Conservation (phyloP, 1,139 yeast species). For the Candida pseudoviswanathii region DNA sequence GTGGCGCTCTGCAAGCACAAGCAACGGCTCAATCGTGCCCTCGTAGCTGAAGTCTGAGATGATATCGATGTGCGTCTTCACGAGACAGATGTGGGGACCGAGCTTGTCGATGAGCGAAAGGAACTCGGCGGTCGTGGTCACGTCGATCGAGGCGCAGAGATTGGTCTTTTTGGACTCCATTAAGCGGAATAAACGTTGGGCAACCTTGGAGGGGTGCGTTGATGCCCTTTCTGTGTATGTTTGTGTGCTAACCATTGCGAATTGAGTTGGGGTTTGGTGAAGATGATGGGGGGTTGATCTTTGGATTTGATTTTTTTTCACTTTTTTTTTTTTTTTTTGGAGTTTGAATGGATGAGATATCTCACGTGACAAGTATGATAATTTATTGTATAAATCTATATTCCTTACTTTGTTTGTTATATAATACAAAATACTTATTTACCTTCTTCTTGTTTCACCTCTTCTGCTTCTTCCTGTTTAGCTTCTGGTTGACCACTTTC, state of each 20-base stretch:
- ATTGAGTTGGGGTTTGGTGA: background rate
- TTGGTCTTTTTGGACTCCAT: constrained; percentile 85
- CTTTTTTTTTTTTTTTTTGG: background rate
- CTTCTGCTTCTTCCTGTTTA: constrained; percentile 2
- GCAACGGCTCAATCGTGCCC: constrained; percentile 72
- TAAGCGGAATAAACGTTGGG: constrained; percentile 67
- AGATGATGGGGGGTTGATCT: background rate
- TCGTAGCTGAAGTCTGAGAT: constrained; percentile 86
- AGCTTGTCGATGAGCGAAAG: constrained; percentile 69
- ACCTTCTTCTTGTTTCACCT: background rate
- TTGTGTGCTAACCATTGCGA: constrained; percentile 23
- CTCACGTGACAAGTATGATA: too few relatives aligned
- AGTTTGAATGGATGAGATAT: too few relatives aligned
- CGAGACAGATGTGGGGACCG: constrained; percentile 90
- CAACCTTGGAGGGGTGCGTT: constrained; percentile 75
- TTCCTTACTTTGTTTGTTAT: background rate
- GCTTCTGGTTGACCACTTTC: background rate
- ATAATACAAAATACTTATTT: background rate
- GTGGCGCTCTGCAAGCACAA: constrained; percentile 71
- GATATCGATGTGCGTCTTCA: constrained; percentile 94
- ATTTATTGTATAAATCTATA: background rate
- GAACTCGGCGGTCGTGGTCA: constrained; percentile 74
- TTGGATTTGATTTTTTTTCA: background rate
- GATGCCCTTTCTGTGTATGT: constrained; percentile 72
- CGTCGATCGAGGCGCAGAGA: constrained; percentile 96